Evolutionary conservation across 306 rosid species (phyloP).

Genomic region (Vigna mungo): DNA sequence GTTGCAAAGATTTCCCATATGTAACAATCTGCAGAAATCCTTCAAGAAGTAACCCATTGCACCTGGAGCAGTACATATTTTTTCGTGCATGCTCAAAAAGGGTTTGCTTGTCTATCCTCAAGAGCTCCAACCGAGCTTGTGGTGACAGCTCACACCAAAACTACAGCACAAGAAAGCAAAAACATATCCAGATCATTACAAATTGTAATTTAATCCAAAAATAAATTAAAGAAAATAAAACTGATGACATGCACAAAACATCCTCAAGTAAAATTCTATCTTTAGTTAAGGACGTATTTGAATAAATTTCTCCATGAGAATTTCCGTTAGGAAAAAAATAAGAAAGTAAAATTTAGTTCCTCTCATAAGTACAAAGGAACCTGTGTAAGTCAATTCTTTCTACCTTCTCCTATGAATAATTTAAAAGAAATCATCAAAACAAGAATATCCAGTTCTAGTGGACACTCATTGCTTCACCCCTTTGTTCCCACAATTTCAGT

Average conservation of each 20-base stretch:
- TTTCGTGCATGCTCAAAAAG: slow-evolving; percentile 98
- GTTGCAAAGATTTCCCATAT: slow-evolving; percentile 93
- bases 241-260: background rate
- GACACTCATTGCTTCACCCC: slow-evolving; percentile 23
- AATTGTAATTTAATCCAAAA: slow-evolving; percentile 32
- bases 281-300: background rate
- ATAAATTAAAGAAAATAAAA: background rate
- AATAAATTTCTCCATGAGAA: background rate
- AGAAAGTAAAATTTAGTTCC: background rate
- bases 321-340: background rate
- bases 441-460: background rate
- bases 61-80: slow-evolving; percentile 98
- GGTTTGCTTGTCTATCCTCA: slow-evolving; percentile 95
- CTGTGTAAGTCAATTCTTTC: background rate
- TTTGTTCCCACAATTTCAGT: background rate
- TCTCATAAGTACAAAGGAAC: background rate
- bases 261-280: slow-evolving; percentile 3
- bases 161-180: slow-evolving; percentile 58
- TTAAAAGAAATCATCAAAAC: background rate
- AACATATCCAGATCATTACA: slow-evolving; percentile 25
- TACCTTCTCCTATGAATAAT: background rate
- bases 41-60: slow-evolving; percentile 97
- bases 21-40: slow-evolving; percentile 95
- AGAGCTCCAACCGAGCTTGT: slow-evolving; percentile 78
- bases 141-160: slow-evolving; percentile 86